These are phyloP conservation scores for Russula sp. DNA, from an alignment of 768 basidiomycete species.

Conservation along the genomic window DNA sequence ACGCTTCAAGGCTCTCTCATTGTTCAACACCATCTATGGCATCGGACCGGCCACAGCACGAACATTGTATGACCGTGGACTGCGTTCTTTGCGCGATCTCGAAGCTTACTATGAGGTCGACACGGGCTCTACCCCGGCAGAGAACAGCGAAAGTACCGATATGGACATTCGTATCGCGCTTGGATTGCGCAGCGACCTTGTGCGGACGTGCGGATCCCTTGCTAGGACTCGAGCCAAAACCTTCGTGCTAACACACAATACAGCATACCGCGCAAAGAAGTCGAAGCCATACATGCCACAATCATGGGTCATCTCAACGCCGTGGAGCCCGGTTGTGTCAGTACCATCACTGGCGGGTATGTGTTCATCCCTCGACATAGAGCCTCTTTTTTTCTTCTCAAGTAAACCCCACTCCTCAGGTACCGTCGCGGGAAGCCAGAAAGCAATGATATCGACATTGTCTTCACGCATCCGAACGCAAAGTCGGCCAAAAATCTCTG, in stretches of 20 bases:
- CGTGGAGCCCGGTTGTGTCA: constrained; percentile 64
- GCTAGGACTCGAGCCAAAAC: not conserved
- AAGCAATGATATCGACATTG: constrained; percentile 87
- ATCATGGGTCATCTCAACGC: constrained; percentile 64
- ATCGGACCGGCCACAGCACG: constrained; percentile 72
- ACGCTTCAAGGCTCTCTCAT: constrained; percentile 55
- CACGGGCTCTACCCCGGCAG: constrained; percentile 28
- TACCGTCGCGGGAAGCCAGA: constrained; percentile 80
- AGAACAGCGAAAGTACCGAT: constrained; percentile 28
- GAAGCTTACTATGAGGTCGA: constrained; percentile 59
- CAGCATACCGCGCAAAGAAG: constrained; percentile 73
- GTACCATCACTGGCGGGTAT: constrained; percentile 81
- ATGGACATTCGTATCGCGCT: constrained; percentile 54
- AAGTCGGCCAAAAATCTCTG: constrained; percentile 60
- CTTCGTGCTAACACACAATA: not conserved
- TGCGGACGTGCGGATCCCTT: constrained; percentile 40
- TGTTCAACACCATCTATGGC: constrained; percentile 65
- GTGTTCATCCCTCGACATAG: not conserved
- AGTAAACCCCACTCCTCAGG: constrained; percentile 39
- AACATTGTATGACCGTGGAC: constrained; percentile 57
- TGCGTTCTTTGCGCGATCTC: constrained; percentile 68
- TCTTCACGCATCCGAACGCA: constrained; percentile 70
- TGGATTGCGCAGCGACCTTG: constrained; percentile 56
- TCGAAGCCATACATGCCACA: constrained; percentile 67
- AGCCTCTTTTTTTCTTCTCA: not conserved